A percentile compares a stretch with the other conserved stretches of the same genome.
These are phyloP conservation scores for Xerocomellus chrysenteron DNA, from an alignment of 768 basidiomycete genomes.

Conservation along the genomic window DNA sequence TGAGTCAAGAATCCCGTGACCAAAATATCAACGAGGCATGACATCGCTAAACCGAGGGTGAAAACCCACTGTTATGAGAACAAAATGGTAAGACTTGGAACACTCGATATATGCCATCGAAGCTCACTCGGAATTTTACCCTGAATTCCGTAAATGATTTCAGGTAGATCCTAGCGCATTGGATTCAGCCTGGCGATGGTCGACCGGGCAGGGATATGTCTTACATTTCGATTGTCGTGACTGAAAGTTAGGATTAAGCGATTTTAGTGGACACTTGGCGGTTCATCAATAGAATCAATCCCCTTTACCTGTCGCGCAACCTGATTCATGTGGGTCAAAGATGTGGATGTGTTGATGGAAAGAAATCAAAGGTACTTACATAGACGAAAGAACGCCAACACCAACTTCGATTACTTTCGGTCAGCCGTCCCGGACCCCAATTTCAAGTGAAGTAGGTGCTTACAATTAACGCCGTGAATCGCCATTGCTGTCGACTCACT, in stretches of 20 bases:
- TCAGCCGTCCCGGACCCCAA: not conserved
- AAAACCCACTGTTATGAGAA: slow-evolving; percentile 43
- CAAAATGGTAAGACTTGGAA: not conserved
- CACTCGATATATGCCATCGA: not conserved
- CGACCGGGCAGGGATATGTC: not conserved
- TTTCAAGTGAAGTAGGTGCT: slow-evolving; percentile 16
- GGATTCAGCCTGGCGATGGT: not conserved
- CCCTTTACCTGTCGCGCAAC: slow-evolving; percentile 32
- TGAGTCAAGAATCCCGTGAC: slow-evolving; percentile 47
- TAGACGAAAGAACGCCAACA: slow-evolving; percentile 31
- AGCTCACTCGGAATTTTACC: slow-evolving; percentile 21
- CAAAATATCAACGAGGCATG: slow-evolving; percentile 48
- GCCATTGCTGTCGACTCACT: slow-evolving; percentile 31
- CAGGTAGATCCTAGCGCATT: slow-evolving; percentile 24
- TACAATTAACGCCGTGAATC: slow-evolving; percentile 35
- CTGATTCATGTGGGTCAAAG: slow-evolving; percentile 23
- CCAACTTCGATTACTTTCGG: slow-evolving; percentile 16
- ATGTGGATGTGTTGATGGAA: not conserved
- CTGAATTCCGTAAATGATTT: slow-evolving; percentile 26
- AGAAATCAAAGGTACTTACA: slow-evolving; percentile 20
- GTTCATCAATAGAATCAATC: not conserved
- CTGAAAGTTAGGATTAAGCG: slow-evolving; percentile 18
- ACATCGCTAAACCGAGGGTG: slow-evolving; percentile 50
- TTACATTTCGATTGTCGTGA: slow-evolving; percentile 33
- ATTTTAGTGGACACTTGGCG: slow-evolving; percentile 14